These are phyloP conservation scores for Penicillium verhagenii DNA, from an alignment of 495 filamentous ascomycete species.

Conservation along the genomic window DNA sequence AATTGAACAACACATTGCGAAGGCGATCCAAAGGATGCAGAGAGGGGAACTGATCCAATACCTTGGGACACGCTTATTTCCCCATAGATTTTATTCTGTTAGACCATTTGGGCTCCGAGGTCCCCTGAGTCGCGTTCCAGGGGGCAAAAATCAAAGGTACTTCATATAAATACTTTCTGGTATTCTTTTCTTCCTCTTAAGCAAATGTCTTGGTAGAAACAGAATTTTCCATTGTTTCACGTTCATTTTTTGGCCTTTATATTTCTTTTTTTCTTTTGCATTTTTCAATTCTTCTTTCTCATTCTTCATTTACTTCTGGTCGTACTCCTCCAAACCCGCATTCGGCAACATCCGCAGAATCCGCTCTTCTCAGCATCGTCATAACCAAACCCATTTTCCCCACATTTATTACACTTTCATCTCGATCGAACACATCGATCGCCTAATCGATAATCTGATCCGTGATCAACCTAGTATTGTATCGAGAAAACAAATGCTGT, in stretches of 20 bases:
- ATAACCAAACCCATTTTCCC: conserved; percentile 17
- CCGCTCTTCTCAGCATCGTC: conserved; percentile 21
- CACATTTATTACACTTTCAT: not conserved
- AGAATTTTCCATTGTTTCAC: conserved; percentile 1
- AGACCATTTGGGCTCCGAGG: not conserved
- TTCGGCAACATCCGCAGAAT: conserved; percentile 25
- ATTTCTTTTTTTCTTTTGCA: conserved; percentile 9
- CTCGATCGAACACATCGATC: not conserved
- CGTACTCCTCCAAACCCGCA: conserved; percentile 21
- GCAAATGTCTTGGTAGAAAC: not conserved
- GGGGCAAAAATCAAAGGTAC: not conserved
- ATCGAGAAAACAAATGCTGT: conserved; percentile 14
- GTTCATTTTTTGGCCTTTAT: not conserved
- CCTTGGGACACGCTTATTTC: not conserved
- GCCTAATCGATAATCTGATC: too few species aligned
- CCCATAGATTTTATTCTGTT: not conserved
- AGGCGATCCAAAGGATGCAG: conserved; percentile 2
- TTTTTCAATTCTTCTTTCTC: too few species aligned
- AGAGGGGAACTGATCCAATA: conserved; percentile 1
- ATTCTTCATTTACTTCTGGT: conserved; percentile 15
- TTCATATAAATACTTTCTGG: conserved; percentile 7
- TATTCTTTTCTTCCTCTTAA: not conserved
- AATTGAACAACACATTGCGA: too few species aligned
- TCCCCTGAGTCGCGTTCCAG: conserved; percentile 8
- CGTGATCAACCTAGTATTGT: too few species aligned